phyloP scores from a whole-genome alignment of 2,329 filamentous ascomycete species.

The Aschersonia sp. region DNA sequence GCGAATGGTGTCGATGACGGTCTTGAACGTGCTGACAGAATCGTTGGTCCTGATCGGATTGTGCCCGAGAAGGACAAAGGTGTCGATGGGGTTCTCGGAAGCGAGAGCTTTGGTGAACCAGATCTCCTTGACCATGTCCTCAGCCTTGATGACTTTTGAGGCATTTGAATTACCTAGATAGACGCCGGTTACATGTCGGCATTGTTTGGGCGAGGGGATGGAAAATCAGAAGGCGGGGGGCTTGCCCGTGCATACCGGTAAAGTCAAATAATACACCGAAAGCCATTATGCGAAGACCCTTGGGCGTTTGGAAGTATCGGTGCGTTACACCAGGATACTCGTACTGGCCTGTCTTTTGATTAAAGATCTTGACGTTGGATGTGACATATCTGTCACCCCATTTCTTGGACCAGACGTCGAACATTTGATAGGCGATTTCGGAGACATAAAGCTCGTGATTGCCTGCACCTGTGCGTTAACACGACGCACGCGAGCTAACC shows the following conservation, averaged over 20 bases:
- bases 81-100: constrained; percentile 38
- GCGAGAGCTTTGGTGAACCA: constrained; percentile 49
- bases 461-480: constrained; percentile 11
- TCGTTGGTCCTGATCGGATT: constrained; percentile 37
- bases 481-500: neutral
- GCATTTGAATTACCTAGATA: constrained; percentile 41
- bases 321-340: constrained; percentile 28
- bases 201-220: neutral
- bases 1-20: constrained; percentile 43
- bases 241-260: constrained; percentile 21
- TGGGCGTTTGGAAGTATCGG: constrained; percentile 26
- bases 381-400: constrained; percentile 33
- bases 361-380: constrained; percentile 28
- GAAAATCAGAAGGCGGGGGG: constrained; percentile 12
- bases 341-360: constrained; percentile 21
- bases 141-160: constrained; percentile 43
- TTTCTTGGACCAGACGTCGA: constrained; percentile 40
- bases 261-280: constrained; percentile 31
- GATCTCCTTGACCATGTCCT: constrained; percentile 31
- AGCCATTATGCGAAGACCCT: constrained; percentile 28
- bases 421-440: constrained; percentile 46
- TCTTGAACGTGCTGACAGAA: constrained; percentile 25
- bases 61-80: constrained; percentile 51
- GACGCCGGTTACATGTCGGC: neutral
- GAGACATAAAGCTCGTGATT: constrained; percentile 54